These are phyloP conservation scores for Misopates orontium DNA, from an alignment of 257 asterid genomes.

Conservation along the genomic window DNA sequence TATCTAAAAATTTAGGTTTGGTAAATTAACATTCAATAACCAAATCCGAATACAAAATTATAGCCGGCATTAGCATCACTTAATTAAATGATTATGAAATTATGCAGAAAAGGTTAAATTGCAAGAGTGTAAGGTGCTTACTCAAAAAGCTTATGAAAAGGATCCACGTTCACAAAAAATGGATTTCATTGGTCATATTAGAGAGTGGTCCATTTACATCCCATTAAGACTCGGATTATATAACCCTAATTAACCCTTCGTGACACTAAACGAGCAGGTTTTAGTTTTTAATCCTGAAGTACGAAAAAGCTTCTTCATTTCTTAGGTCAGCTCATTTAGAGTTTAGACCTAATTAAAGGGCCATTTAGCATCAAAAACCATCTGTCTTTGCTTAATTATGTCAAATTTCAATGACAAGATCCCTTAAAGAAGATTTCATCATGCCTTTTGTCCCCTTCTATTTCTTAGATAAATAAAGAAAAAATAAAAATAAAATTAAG, in stretches of 20 bases:
- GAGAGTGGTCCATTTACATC: slow-evolving; percentile 44
- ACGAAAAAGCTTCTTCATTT: slow-evolving; percentile 33
- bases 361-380: slow-evolving; percentile 34
- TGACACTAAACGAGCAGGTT: slow-evolving; percentile 43
- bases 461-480: neutral
- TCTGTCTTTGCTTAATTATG: slow-evolving; percentile 25
- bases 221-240: slow-evolving; percentile 27
- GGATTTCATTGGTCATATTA: slow-evolving; percentile 19
- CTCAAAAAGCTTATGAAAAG: slow-evolving; percentile 37
- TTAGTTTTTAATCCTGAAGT: slow-evolving; percentile 28
- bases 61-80: no score
- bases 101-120: slow-evolving; percentile 8
- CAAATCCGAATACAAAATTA: no score
- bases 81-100: slow-evolving; percentile 5
- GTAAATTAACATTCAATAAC: no score
- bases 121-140: slow-evolving; percentile 34
- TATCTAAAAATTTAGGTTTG: no score
- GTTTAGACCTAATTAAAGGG: slow-evolving; percentile 31
- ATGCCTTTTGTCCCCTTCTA: neutral
- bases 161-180: slow-evolving; percentile 27
- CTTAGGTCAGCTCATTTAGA: slow-evolving; percentile 60
- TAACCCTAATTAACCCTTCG: slow-evolving; percentile 45
- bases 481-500: no score
- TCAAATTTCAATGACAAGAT: neutral
- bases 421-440: slow-evolving; percentile 20